phyloP scores from a whole-genome alignment of 768 basidiomycete genomes.

The Exidia glandulosa region DNA sequence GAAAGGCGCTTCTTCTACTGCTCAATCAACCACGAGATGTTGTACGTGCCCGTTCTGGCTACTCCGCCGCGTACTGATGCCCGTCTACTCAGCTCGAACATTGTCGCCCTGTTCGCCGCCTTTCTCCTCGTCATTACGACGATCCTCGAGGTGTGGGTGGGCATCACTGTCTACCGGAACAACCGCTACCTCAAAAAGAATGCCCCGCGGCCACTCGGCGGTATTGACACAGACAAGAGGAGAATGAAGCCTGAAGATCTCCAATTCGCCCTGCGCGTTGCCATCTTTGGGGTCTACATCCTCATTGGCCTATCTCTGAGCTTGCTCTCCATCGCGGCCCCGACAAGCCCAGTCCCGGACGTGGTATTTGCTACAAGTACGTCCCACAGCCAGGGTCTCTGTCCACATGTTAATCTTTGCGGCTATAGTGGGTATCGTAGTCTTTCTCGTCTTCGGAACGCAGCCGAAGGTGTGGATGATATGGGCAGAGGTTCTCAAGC shows the following conservation, averaged over 20 bases:
- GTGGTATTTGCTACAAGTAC: conserved; percentile 35
- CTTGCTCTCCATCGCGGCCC: conserved; percentile 32
- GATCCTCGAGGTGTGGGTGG: conserved; percentile 26
- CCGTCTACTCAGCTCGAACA: conserved; percentile 25
- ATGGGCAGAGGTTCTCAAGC: neutral
- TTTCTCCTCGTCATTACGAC: conserved; percentile 28
- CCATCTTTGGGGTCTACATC: conserved; percentile 34
- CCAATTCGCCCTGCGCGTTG: conserved; percentile 34
- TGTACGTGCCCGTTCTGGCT: conserved; percentile 21
- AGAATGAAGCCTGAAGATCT: conserved; percentile 23
- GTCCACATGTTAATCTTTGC: neutral
- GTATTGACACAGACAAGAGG: conserved; percentile 14
- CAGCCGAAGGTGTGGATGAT: conserved; percentile 13
- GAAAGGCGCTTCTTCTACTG: conserved; percentile 42
- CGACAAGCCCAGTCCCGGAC: conserved; percentile 35
- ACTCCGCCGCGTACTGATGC: neutral
- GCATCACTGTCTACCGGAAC: neutral
- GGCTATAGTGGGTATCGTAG: conserved; percentile 28
- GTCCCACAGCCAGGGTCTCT: conserved; percentile 3
- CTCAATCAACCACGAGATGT: conserved; percentile 25
- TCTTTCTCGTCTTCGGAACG: conserved; percentile 37
- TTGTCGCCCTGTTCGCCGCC: conserved; percentile 29
- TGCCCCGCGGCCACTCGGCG: conserved; percentile 30
- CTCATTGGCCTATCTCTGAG: conserved; percentile 33
- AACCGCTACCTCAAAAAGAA: conserved; percentile 15